Conservation (phyloP, 306 rosid species). For the Pueraria montana region DNA sequence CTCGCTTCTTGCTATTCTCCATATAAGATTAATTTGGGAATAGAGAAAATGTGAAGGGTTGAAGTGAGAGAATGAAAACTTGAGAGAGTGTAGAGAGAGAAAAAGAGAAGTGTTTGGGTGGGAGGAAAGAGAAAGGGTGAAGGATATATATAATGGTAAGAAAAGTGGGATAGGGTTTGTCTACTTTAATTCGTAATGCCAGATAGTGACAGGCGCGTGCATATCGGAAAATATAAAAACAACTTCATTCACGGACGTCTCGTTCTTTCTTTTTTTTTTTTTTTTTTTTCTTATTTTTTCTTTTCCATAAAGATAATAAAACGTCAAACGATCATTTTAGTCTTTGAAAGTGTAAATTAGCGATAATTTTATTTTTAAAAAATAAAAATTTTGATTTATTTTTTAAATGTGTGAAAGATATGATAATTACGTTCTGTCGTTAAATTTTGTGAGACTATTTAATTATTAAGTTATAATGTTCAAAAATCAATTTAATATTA, state of each 20-base stretch:
- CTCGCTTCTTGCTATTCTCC: slow-evolving; percentile 61
- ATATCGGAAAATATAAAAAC: slow-evolving; percentile 40
- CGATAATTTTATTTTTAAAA: too few relatives aligned
- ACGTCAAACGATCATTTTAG: too few relatives aligned
- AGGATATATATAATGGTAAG: slow-evolving; percentile 56
- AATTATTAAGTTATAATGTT: too few relatives aligned
- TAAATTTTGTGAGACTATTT: too few relatives aligned
- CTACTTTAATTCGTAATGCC: slow-evolving; percentile 34
- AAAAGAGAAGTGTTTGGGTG: slow-evolving; percentile 46
- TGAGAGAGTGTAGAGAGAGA: slow-evolving; percentile 40
- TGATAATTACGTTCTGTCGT: too few relatives aligned
- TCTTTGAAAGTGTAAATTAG: too few relatives aligned
- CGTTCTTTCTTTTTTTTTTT: slow-evolving; percentile 38
- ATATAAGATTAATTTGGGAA: background rate
- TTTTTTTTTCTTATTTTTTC: too few relatives aligned
- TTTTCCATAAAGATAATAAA: too few relatives aligned
- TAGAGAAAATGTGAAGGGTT: background rate
- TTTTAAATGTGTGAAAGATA: too few relatives aligned
- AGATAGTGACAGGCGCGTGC: slow-evolving; percentile 69
- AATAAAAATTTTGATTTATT: too few relatives aligned
- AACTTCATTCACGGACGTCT: slow-evolving; percentile 53
- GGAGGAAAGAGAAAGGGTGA: slow-evolving; percentile 46
- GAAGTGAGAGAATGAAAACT: slow-evolving; percentile 1
- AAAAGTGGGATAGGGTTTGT: slow-evolving; percentile 53
- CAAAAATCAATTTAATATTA: too few relatives aligned